Conservation (phyloP, 768 basidiomycete species). For the Psilocybe sp. region DNA sequence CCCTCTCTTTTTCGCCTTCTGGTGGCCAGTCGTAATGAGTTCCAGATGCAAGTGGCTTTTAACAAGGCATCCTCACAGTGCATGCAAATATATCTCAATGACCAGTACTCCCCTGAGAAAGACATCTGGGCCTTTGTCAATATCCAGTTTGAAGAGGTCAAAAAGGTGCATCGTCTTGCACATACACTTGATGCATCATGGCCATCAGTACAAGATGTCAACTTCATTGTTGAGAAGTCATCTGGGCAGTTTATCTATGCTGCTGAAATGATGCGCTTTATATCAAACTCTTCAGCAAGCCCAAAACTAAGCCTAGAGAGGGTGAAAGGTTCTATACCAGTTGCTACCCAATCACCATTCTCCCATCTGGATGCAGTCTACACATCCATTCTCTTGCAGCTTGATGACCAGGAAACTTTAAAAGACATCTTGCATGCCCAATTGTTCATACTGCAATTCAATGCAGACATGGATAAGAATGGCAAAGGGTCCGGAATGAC, state of each 20-base stretch:
- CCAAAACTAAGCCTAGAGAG: no score
- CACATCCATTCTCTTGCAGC: no score
- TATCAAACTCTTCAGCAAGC: not conserved
- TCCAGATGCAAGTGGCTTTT: not conserved
- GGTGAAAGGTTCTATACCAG: no score
- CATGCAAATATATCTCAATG: not conserved
- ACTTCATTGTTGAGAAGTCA: not conserved
- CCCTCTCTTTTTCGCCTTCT: not conserved
- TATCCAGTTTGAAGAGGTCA: not conserved
- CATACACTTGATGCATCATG: not conserved
- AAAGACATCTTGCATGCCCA: no score
- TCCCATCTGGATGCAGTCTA: no score
- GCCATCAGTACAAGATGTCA: not conserved
- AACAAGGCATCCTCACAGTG: not conserved
- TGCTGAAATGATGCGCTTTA: not conserved
- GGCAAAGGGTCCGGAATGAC: no score
- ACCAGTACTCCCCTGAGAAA: not conserved
- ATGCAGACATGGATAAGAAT: no score
- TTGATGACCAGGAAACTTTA: no score
- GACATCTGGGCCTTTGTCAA: not conserved
- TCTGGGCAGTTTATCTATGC: slow-evolving; percentile 6
- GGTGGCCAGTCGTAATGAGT: not conserved
- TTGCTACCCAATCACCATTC: no score
- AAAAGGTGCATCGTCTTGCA: not conserved
- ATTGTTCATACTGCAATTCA: no score